These are phyloP conservation scores for Fonsecaea multimorphosa DNA, from an alignment of 2,329 filamentous ascomycete genomes.

Conservation along the genomic window DNA sequence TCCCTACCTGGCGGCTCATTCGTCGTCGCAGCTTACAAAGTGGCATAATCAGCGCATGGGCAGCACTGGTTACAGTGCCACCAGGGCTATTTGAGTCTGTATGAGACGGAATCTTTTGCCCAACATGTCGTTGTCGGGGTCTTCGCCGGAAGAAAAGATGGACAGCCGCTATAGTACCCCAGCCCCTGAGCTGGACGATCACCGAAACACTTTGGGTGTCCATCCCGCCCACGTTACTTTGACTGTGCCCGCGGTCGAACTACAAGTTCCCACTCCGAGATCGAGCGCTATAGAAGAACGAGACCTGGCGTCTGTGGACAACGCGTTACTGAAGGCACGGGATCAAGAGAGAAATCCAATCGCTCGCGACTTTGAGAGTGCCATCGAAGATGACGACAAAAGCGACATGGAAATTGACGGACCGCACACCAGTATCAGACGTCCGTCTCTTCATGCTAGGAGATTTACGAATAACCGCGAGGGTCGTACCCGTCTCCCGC, in stretches of 20 bases:
- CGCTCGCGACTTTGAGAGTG: constrained; percentile 85
- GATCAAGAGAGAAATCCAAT: constrained; percentile 42
- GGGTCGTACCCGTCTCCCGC: constrained; percentile 40
- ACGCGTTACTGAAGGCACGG: constrained; percentile 27
- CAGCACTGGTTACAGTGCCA: constrained; percentile 22
- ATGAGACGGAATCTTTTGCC: not conserved
- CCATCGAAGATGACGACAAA: constrained; percentile 75
- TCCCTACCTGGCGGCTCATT: constrained; percentile 6
- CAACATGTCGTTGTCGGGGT: constrained; percentile 57
- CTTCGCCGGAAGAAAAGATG: constrained; percentile 65
- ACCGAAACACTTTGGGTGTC: constrained; percentile 61
- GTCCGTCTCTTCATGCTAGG: constrained; percentile 43
- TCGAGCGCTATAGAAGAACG: constrained; percentile 45
- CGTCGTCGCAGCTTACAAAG: constrained; percentile 20
- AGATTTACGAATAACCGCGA: constrained; percentile 37
- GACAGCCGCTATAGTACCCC: constrained; percentile 68
- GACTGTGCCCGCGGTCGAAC: constrained; percentile 42
- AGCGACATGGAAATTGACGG: constrained; percentile 46
- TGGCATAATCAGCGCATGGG: constrained; percentile 23
- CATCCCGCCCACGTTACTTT: constrained; percentile 61
- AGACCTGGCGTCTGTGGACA: constrained; percentile 51
- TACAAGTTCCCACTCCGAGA: constrained; percentile 30
- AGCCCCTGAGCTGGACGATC: constrained; percentile 78
- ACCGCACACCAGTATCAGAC: constrained; percentile 42
- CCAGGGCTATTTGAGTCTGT: constrained; percentile 6